phyloP scores from a whole-genome alignment of 768 basidiomycete species.

The Xanthoconium purpureum region DNA sequence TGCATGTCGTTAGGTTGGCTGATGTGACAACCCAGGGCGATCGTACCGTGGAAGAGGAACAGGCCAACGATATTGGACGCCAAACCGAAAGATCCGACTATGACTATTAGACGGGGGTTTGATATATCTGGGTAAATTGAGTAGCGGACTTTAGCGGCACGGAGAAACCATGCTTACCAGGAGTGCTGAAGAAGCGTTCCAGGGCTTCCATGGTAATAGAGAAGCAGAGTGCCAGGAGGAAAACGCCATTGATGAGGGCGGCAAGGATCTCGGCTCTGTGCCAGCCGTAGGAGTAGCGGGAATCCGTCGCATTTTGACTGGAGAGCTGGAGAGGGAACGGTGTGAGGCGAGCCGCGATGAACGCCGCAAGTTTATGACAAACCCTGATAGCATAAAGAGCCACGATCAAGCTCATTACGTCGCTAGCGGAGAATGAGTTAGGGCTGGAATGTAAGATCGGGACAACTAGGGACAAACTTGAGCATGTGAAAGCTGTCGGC shows the following conservation, averaged over 20 bases:
- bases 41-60: conserved; percentile 89
- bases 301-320: conserved; percentile 52
- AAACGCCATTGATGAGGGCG: conserved; percentile 94
- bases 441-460: background rate
- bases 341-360: conserved; percentile 6
- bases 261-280: conserved; percentile 96
- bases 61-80: conserved; percentile 91
- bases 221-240: conserved; percentile 94
- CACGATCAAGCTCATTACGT: conserved; percentile 93
- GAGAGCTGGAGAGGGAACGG: conserved; percentile 51
- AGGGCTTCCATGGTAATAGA: conserved; percentile 92
- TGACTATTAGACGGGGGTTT: conserved; percentile 82
- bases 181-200: conserved; percentile 81
- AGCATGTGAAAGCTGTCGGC: conserved; percentile 99
- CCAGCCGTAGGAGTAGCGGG: conserved; percentile 97
- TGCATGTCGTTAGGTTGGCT: conserved; percentile 7
- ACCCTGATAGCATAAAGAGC: conserved; percentile 94
- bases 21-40: background rate
- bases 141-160: background rate
- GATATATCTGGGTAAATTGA: conserved; percentile 63
- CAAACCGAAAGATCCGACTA: conserved; percentile 87
- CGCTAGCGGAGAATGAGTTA: conserved; percentile 49
- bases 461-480: conserved; percentile 67
- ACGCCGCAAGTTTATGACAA: conserved; percentile 1
- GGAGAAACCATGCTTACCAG: conserved; percentile 45